Evolutionary conservation across 768 basidiomycete species (phyloP).

Genomic region (Calocybe gangraenosa): DNA sequence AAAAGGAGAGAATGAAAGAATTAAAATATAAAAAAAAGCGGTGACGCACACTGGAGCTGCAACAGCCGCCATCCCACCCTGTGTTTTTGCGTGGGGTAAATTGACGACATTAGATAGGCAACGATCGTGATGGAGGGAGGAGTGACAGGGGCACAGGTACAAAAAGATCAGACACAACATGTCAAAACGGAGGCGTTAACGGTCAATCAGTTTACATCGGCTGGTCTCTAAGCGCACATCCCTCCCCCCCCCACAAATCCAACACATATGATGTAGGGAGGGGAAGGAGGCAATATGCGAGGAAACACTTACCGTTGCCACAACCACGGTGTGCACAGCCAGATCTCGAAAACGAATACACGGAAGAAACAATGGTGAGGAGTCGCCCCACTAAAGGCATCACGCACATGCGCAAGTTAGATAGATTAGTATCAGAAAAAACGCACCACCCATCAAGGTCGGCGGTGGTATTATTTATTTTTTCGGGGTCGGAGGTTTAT

Average conservation of each 20-base stretch:
- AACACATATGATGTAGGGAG: not conserved
- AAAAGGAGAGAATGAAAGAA: too few species aligned
- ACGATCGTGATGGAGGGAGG: not conserved
- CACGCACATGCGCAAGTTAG: too few species aligned
- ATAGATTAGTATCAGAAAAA: too few species aligned
- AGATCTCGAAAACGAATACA: conserved; percentile 63
- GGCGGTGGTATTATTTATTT: too few species aligned
- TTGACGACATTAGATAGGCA: conserved; percentile 1
- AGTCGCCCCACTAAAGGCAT: conserved; percentile 59
- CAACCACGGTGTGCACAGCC: conserved; percentile 56
- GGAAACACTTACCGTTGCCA: conserved; percentile 45
- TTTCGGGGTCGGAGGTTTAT: too few species aligned
- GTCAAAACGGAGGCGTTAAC: too few species aligned
- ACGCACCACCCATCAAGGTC: too few species aligned
- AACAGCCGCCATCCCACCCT: conserved; percentile 41
- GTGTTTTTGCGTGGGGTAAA: not conserved
- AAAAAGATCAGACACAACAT: not conserved
- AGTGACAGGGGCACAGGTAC: not conserved
- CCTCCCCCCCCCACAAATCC: too few species aligned
- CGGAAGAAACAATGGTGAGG: conserved; percentile 56
- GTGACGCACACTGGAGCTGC: conserved; percentile 36
- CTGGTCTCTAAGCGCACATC: too few species aligned
- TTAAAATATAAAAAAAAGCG: too few species aligned
- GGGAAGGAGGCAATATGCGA: conserved; percentile 1
- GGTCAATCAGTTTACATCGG: not conserved